Evolutionary conservation across 164 flowering plant species (phyloP).

Genomic region (Vitis labrusca): DNA sequence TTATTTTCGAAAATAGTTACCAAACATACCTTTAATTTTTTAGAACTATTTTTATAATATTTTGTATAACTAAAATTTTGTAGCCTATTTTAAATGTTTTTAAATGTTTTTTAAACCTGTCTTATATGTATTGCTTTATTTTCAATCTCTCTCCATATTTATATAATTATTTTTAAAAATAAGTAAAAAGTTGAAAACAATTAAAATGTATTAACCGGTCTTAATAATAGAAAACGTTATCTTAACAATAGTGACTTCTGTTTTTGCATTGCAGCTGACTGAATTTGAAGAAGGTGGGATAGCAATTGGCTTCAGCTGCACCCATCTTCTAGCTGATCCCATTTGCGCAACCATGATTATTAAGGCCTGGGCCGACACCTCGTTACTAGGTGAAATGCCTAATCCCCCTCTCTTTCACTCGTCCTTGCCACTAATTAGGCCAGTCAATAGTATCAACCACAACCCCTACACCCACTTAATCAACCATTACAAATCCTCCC

Average conservation of each 20-base stretch:
- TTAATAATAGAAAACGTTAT: no score
- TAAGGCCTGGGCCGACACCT: constrained; percentile 67
- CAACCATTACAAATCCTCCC: constrained; percentile 39
- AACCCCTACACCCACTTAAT: constrained; percentile 27
- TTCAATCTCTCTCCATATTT: no score
- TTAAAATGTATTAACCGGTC: no score
- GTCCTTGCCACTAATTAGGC: constrained; percentile 29
- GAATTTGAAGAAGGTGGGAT: constrained; percentile 76
- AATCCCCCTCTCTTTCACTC: constrained; percentile 49
- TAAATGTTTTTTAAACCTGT: no score
- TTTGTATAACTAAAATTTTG: no score
- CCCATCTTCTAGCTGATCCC: constrained; percentile 67
- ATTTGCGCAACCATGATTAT: constrained; percentile 46
- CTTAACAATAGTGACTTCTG: background rate
- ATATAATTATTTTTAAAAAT: no score
- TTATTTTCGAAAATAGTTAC: no score
- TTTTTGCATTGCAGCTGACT: constrained; percentile 42
- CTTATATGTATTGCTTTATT: no score
- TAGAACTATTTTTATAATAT: no score
- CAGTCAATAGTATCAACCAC: constrained; percentile 10
- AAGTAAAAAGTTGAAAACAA: no score
- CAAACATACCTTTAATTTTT: no score
- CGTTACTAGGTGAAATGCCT: constrained; percentile 24
- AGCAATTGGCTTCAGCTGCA: constrained; percentile 75
- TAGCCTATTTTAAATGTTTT: no score